Percentiles rank a stretch among this genome's conserved stretches.
Evolutionary conservation across 2,329 filamentous ascomycete genomes (phyloP).

Genomic region (Orbilia ellipsospora): DNA sequence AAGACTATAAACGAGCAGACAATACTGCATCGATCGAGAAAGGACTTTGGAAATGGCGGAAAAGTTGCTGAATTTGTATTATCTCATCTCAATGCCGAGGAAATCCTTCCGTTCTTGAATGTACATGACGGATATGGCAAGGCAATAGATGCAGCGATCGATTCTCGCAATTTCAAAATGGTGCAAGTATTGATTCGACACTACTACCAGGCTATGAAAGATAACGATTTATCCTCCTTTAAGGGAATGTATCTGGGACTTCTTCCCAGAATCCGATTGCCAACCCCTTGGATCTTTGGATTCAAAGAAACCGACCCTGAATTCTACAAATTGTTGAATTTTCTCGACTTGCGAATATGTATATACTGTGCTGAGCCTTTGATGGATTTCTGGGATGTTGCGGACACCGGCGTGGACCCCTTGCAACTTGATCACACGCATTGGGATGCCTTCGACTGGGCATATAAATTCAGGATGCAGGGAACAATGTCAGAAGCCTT

Average conservation of each 20-base stretch:
- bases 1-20: slow-evolving; percentile 23
- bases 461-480: no score
- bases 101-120: slow-evolving; percentile 8
- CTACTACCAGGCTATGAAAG: neutral
- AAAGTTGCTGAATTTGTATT: slow-evolving; percentile 7
- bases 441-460: slow-evolving; percentile 50
- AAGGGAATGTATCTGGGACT: neutral
- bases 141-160: neutral
- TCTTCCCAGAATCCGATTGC: no score
- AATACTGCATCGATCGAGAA: neutral
- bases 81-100: neutral
- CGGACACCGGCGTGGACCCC: slow-evolving; percentile 10
- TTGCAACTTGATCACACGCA: slow-evolving; percentile 16
- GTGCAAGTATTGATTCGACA: neutral
- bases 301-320: no score
- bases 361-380: no score
- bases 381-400: no score
- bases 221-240: neutral
- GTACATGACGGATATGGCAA: neutral
- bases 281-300: no score
- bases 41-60: neutral
- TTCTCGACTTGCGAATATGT: neutral
- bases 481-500: no score
- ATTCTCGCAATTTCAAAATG: neutral
- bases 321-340: no score